Evolutionary conservation across 179 eudicot genomes (phyloP).

Genomic region (Patellifolia procumbens): DNA sequence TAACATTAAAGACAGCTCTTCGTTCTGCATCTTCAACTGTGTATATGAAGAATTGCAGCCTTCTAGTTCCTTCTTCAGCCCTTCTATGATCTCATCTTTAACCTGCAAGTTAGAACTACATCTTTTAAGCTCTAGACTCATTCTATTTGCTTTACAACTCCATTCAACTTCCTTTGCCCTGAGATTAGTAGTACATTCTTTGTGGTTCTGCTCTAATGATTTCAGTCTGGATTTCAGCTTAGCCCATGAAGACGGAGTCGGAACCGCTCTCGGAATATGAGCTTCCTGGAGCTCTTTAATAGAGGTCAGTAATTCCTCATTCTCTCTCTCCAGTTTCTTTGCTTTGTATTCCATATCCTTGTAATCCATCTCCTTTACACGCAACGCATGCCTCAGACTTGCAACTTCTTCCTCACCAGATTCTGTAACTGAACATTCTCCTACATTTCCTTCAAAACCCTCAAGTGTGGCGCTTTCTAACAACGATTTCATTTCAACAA

Average conservation of each 20-base stretch:
- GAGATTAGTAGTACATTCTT: constrained; percentile 52
- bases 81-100: constrained; percentile 42
- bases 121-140: constrained; percentile 45
- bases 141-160: constrained; percentile 43
- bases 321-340: constrained; percentile 62
- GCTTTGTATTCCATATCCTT: constrained; percentile 65
- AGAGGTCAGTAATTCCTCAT: constrained; percentile 50
- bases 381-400: constrained; percentile 51
- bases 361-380: constrained; percentile 52
- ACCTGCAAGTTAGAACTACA: constrained; percentile 42
- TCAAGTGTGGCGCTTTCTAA: constrained; percentile 41
- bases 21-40: constrained; percentile 63
- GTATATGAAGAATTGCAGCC: constrained; percentile 43
- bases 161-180: constrained; percentile 70
- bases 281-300: constrained; percentile 80
- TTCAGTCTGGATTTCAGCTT: constrained; percentile 71
- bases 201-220: constrained; percentile 61
- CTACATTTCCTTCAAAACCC: constrained; percentile 46
- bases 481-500: constrained; percentile 50
- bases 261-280: constrained; percentile 60
- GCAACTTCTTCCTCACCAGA: constrained; percentile 55
- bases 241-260: constrained; percentile 59
- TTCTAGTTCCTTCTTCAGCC: constrained; percentile 52
- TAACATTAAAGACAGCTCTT: constrained; percentile 60
- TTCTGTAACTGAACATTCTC: constrained; percentile 39